Conservation (phyloP, 169 alveolate species). For the Plasmodium adleri region DNA sequence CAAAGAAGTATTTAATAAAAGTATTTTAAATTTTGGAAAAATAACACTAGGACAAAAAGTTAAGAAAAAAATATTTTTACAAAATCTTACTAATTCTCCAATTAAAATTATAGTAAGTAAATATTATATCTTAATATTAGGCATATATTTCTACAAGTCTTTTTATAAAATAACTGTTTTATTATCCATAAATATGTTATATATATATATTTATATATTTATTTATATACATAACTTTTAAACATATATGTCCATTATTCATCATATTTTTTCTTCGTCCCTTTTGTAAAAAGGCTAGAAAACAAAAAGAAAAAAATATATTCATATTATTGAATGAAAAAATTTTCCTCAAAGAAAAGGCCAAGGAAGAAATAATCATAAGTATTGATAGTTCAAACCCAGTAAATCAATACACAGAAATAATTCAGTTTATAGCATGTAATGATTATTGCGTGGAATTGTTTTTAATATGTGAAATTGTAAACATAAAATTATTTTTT, state of each 20-base stretch:
- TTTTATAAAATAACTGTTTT: no score
- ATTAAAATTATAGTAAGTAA: conserved; percentile 24
- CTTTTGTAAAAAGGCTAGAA: conserved; percentile 28
- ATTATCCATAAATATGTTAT: not conserved
- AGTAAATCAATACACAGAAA: conserved; percentile 50
- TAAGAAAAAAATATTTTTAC: conserved; percentile 30
- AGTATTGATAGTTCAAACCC: conserved; percentile 45
- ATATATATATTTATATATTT: not conserved
- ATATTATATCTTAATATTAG: not conserved
- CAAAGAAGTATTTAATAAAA: conserved; percentile 42
- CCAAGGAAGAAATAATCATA: conserved; percentile 25
- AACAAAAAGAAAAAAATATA: conserved; percentile 34
- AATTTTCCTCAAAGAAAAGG: conserved; percentile 25
- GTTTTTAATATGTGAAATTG: conserved; percentile 65
- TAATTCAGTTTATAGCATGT: conserved; percentile 70
- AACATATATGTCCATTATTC: no score
- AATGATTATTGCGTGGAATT: conserved; percentile 49
- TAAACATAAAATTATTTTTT: conserved; percentile 29
- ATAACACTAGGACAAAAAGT: conserved; percentile 49
- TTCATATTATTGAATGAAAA: conserved; percentile 41
- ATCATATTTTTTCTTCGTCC: not conserved
- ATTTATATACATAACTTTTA: not conserved
- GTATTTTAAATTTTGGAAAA: conserved; percentile 62
- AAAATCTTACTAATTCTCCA: conserved; percentile 63
- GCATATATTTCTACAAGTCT: not conserved